Percentiles rank a stretch among this genome's conserved stretches.
Conservation (phyloP, 2,329 filamentous ascomycete genomes). For the Lasiodiplodia citricola region DNA sequence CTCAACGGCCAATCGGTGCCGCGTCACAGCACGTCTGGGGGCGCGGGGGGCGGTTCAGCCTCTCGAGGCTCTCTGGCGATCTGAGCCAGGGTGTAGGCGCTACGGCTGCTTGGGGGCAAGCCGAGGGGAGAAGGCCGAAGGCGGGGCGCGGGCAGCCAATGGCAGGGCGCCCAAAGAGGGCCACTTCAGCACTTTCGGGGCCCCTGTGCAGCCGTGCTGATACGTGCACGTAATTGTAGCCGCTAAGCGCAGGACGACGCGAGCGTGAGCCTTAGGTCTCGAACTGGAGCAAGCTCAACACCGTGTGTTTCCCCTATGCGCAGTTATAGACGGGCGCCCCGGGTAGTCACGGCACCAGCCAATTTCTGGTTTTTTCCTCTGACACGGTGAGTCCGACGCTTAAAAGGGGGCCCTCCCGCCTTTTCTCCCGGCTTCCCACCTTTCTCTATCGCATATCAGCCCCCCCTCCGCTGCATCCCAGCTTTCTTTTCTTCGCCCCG, state of each 20-base stretch:
- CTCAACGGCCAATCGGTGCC: not conserved
- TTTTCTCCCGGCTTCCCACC: not conserved
- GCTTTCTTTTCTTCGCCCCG: not conserved
- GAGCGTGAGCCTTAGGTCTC: slow-evolving; percentile 8
- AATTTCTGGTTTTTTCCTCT: slow-evolving; percentile 17
- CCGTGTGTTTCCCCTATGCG: slow-evolving; percentile 32
- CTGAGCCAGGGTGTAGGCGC: slow-evolving; percentile 16
- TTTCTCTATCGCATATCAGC: slow-evolving; percentile 16
- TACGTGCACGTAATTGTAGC: slow-evolving; percentile 26
- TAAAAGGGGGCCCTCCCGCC: slow-evolving; percentile 20
- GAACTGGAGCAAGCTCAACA: slow-evolving; percentile 25
- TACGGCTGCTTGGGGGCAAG: slow-evolving; percentile 8
- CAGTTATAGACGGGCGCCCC: slow-evolving; percentile 33
- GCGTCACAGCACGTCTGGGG: not conserved
- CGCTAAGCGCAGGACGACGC: slow-evolving; percentile 34
- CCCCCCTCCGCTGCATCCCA: not conserved
- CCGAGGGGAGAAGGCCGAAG: slow-evolving; percentile 20
- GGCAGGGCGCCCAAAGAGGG: not conserved
- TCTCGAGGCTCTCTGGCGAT: slow-evolving; percentile 22
- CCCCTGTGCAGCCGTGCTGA: slow-evolving; percentile 17
- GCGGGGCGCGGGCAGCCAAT: slow-evolving; percentile 9
- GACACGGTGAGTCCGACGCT: not conserved
- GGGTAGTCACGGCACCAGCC: slow-evolving; percentile 23
- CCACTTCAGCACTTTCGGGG: not conserved
- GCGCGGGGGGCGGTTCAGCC: slow-evolving; percentile 8